Conservation (phyloP, 2,329 filamentous ascomycete species). For the Albophoma yamanashiensis region DNA sequence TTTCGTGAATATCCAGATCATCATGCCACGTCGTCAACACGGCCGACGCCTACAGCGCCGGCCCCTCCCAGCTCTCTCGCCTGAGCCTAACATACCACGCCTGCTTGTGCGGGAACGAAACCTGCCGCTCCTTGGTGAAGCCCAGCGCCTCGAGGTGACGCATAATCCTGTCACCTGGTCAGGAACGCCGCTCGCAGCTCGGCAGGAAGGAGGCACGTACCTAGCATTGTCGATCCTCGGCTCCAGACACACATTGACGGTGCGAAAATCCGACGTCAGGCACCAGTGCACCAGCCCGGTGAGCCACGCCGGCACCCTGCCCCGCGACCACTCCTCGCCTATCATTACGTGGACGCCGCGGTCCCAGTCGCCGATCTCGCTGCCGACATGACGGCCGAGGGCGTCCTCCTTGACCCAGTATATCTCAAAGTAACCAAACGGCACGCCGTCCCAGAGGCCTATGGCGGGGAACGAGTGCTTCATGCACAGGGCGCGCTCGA, state of each 20-base stretch:
- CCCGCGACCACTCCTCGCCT: slow-evolving; percentile 85
- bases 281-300: slow-evolving; percentile 81
- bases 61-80: slow-evolving; percentile 70
- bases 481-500: slow-evolving; percentile 52
- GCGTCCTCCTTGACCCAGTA: slow-evolving; percentile 96
- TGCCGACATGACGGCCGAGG: slow-evolving; percentile 58
- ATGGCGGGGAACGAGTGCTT: slow-evolving; percentile 82
- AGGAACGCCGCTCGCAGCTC: background rate
- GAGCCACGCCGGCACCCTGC: slow-evolving; percentile 73
- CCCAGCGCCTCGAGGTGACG: slow-evolving; percentile 62
- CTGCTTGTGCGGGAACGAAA: slow-evolving; percentile 87
- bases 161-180: slow-evolving; percentile 12
- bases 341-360: slow-evolving; percentile 81
- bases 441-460: slow-evolving; percentile 86
- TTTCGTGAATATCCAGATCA: background rate
- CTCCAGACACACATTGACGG: slow-evolving; percentile 75
- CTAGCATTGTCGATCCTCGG: slow-evolving; percentile 84
- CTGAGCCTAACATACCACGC: slow-evolving; percentile 73
- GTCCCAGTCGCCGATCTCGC: slow-evolving; percentile 67
- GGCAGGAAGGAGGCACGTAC: slow-evolving; percentile 31
- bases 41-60: slow-evolving; percentile 33
- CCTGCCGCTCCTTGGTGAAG: slow-evolving; percentile 78
- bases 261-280: slow-evolving; percentile 66
- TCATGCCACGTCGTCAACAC: background rate
- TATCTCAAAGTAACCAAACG: slow-evolving; percentile 94